phyloP scores from a whole-genome alignment of 768 basidiomycete genomes.

The Cyclocybe cylindracea region DNA sequence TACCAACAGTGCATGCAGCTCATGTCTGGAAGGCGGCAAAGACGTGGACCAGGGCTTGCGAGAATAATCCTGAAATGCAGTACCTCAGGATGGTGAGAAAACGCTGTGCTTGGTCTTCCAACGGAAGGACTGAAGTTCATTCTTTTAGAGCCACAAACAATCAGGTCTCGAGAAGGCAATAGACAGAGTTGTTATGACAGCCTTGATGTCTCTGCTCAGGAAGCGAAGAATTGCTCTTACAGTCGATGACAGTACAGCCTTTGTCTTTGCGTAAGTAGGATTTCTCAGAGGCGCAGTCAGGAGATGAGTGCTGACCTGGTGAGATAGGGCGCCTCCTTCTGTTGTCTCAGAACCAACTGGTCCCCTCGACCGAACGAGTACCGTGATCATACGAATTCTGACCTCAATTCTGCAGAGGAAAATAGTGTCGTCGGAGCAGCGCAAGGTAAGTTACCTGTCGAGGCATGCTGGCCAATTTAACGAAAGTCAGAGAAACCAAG shows the following conservation, averaged over 20 bases:
- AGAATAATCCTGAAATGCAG: conserved; percentile 17
- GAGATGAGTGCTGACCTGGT: too few species aligned
- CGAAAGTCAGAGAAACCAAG: conserved; percentile 16
- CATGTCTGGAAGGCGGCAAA: conserved; percentile 23
- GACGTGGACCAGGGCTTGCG: conserved; percentile 22
- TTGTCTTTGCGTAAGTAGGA: conserved; percentile 17
- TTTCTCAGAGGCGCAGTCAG: background rate
- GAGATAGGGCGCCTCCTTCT: too few species aligned
- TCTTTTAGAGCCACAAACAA: conserved; percentile 10
- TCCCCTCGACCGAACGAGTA: background rate
- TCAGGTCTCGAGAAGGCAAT: conserved; percentile 3
- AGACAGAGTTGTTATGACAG: conserved; percentile 11
- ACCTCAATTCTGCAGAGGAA: conserved; percentile 7
- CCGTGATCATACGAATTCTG: conserved; percentile 1
- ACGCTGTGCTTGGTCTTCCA: background rate
- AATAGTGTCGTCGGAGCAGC: conserved; percentile 5
- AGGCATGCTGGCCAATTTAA: background rate
- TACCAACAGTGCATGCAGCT: conserved; percentile 6
- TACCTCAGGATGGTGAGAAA: conserved; percentile 18
- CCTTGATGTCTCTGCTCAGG: conserved; percentile 13
- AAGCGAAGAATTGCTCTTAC: conserved; percentile 18
- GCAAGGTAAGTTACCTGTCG: conserved; percentile 2
- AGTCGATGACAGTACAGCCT: conserved; percentile 15
- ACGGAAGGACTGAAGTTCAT: background rate
- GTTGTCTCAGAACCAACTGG: background rate